Evolutionary conservation across 164 flowering plant genomes (phyloP).

Genomic region (Litsea cubeba): DNA sequence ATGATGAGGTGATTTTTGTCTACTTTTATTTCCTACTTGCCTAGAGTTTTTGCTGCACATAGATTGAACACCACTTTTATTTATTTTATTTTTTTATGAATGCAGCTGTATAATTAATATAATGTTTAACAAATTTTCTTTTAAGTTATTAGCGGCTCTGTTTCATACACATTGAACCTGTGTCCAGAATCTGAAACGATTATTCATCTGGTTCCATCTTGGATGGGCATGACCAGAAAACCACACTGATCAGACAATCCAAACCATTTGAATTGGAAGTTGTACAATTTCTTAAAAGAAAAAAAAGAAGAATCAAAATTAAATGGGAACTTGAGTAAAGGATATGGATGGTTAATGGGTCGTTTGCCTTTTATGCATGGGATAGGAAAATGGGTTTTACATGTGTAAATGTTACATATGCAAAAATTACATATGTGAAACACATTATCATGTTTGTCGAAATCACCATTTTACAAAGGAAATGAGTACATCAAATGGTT

Average conservation of each 20-base stretch:
- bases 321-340: not conserved
- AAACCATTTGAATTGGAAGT: not conserved
- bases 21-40: not conserved
- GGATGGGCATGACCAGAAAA: not conserved
- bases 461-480: too few relatives aligned
- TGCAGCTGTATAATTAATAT: not conserved
- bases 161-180: not conserved
- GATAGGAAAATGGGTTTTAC: too few relatives aligned
- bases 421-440: too few relatives aligned
- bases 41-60: not conserved
- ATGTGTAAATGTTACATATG: too few relatives aligned
- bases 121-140: not conserved
- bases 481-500: too few relatives aligned
- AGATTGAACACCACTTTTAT: not conserved
- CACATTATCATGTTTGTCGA: too few relatives aligned
- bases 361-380: too few relatives aligned
- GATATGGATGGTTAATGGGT: not conserved
- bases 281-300: too few relatives aligned
- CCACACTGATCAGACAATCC: not conserved
- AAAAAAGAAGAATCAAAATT: too few relatives aligned
- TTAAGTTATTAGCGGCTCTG: not conserved
- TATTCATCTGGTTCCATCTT: not conserved
- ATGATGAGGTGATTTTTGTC: slow-evolving; percentile 76
- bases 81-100: too few relatives aligned
- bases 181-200: not conserved